Conservation (phyloP, 306 rosid genomes). For the Lagenaria siceraria region DNA sequence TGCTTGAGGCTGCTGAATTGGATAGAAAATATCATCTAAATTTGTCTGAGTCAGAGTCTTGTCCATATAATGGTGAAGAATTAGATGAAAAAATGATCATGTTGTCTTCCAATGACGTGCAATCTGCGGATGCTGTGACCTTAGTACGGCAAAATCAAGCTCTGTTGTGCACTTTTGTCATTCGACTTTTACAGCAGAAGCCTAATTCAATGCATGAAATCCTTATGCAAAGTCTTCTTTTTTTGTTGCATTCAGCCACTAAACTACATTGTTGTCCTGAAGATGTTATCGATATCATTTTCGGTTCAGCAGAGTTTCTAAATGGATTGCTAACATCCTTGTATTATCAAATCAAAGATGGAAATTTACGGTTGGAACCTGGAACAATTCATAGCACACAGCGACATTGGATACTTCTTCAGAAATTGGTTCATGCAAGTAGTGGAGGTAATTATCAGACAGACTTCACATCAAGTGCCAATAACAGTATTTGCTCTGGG, state of each 20-base stretch:
- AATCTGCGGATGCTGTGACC: slow-evolving; percentile 73
- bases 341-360: slow-evolving; percentile 46
- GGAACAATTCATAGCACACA: slow-evolving; percentile 55
- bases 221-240: slow-evolving; percentile 77
- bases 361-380: slow-evolving; percentile 30
- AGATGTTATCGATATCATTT: slow-evolving; percentile 56
- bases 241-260: slow-evolving; percentile 68
- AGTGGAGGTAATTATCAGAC: slow-evolving; percentile 46
- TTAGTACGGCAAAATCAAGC: slow-evolving; percentile 88
- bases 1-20: slow-evolving; percentile 85
- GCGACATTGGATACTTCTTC: slow-evolving; percentile 80
- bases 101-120: slow-evolving; percentile 47
- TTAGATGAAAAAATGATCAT: slow-evolving; percentile 51
- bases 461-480: slow-evolving; percentile 31
- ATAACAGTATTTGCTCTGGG: slow-evolving; percentile 38
- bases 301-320: slow-evolving; percentile 71
- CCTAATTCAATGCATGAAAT: slow-evolving; percentile 80
- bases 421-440: slow-evolving; percentile 63
- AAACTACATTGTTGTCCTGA: slow-evolving; percentile 62
- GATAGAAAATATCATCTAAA: slow-evolving; percentile 49
- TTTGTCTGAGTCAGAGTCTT: slow-evolving; percentile 30
- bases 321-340: slow-evolving; percentile 50
- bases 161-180: slow-evolving; percentile 57
- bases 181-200: slow-evolving; percentile 44
- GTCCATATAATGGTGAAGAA: slow-evolving; percentile 29